Conservation (phyloP, 2,329 filamentous ascomycete species). For the Cladosporium austrohemisphaericum region DNA sequence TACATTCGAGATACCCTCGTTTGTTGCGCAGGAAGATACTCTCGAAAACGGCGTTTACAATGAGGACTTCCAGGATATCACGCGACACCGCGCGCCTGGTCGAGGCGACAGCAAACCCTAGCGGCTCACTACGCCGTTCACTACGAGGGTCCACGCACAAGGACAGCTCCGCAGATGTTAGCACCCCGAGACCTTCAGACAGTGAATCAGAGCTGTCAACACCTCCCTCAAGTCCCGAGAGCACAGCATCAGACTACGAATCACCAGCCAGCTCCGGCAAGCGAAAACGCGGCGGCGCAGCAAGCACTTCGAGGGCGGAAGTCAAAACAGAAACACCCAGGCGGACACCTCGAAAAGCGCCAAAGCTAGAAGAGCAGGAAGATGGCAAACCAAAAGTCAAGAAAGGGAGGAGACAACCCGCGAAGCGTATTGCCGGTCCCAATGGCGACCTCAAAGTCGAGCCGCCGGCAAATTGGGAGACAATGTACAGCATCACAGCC, state of each 20-base stretch:
- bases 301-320: conserved; percentile 16
- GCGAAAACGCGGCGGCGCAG: conserved; percentile 23
- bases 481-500: conserved; percentile 72
- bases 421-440: conserved; percentile 33
- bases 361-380: conserved; percentile 22
- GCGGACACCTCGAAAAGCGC: conserved; percentile 29
- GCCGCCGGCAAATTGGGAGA: conserved; percentile 77
- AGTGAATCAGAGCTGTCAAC: conserved; percentile 18
- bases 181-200: conserved; percentile 3
- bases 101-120: conserved; percentile 17
- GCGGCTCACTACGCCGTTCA: conserved; percentile 19
- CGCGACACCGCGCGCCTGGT: conserved; percentile 25
- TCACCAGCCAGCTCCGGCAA: conserved; percentile 19
- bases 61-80: conserved; percentile 25
- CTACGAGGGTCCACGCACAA: conserved; percentile 21
- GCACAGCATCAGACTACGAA: conserved; percentile 7
- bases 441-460: conserved; percentile 26
- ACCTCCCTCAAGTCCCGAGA: conserved; percentile 18
- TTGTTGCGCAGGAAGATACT: background rate
- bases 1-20: background rate
- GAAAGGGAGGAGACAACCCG: conserved; percentile 25
- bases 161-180: conserved; percentile 9
- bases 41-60: conserved; percentile 3
- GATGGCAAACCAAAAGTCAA: conserved; percentile 19
- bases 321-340: conserved; percentile 18